These are phyloP conservation scores for Ogataea populi-albae DNA, from an alignment of 805 yeast species.

Conservation along the genomic window DNA sequence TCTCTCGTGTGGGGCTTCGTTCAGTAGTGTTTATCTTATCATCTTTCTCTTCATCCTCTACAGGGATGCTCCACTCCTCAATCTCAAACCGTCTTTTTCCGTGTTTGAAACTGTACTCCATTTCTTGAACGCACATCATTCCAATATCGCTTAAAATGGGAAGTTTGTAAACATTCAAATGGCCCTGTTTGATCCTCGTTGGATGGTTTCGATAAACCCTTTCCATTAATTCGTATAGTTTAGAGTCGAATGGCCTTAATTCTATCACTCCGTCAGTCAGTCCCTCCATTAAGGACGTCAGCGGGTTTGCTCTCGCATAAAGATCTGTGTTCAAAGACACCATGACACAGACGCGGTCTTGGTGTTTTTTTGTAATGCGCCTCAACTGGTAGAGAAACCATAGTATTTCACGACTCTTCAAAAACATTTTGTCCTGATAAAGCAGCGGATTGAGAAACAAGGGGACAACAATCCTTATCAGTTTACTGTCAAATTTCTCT, in stretches of 20 bases:
- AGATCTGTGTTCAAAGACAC: conserved; percentile 65
- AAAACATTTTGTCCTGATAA: conserved; percentile 46
- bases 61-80: conserved; percentile 96
- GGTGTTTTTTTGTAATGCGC: conserved; percentile 46
- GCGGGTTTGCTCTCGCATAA: conserved; percentile 50
- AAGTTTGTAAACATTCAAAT: conserved; percentile 69
- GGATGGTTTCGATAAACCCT: conserved; percentile 70
- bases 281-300: conserved; percentile 53
- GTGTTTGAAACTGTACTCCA: conserved; percentile 83
- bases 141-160: conserved; percentile 77
- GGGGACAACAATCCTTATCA: conserved; percentile 71
- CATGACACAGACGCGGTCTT: conserved; percentile 40
- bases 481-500: conserved; percentile 41
- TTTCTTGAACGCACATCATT: conserved; percentile 66
- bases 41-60: conserved; percentile 70
- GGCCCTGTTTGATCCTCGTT: conserved; percentile 78
- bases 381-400: conserved; percentile 63
- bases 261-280: conserved; percentile 67
- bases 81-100: conserved; percentile 82
- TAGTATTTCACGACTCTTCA: conserved; percentile 44
- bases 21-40: no score
- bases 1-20: no score
- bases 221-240: conserved; percentile 62
- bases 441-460: conserved; percentile 75
- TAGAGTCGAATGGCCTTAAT: conserved; percentile 79